phyloP scores from a whole-genome alignment of 371 early-diverging fungal genomes.

The Mortierella sp. region DNA sequence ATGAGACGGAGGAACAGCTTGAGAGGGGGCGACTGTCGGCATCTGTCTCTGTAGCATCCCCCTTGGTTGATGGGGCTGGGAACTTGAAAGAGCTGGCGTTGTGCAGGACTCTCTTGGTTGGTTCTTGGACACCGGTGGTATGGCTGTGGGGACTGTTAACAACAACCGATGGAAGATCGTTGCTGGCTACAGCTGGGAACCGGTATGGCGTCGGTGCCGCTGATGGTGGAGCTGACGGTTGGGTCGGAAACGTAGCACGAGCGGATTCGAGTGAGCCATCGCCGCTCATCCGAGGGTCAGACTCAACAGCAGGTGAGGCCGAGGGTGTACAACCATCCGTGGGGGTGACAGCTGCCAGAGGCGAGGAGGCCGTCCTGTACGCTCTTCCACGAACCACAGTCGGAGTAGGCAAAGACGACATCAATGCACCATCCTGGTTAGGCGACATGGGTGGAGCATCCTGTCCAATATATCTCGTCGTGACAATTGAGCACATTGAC shows the following conservation, averaged over 20 bases:
- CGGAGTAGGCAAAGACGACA: not conserved
- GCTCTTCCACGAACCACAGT: not conserved
- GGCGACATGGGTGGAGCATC: slow-evolving; percentile 16
- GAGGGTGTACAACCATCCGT: slow-evolving; percentile 1
- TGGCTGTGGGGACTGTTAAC: not conserved
- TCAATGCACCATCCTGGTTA: not conserved
- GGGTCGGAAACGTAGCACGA: not conserved
- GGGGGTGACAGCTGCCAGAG: slow-evolving; percentile 16
- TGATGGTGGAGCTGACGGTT: not conserved
- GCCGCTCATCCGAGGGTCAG: not conserved
- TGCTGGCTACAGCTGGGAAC: not conserved
- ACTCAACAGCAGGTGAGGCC: not conserved
- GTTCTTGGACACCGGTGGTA: not conserved
- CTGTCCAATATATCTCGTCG: slow-evolving; percentile 8
- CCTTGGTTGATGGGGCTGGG: slow-evolving; percentile 22
- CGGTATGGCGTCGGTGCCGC: not conserved
- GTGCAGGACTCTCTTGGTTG: not conserved
- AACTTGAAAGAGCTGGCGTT: slow-evolving; percentile 26
- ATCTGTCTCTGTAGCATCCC: not conserved
- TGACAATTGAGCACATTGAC: slow-evolving; percentile 32
- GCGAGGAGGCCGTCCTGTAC: slow-evolving; percentile 17
- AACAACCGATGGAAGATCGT: slow-evolving; percentile 5
- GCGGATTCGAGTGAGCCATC: not conserved
- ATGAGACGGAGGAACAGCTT: slow-evolving; percentile 2
- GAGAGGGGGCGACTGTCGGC: not conserved